A percentile compares a stretch with the other conserved stretches of the same genome.
These are phyloP conservation scores for Marasmius tenuissimus DNA, from an alignment of 1,284 basidiomycete species.

Conservation along the genomic window DNA sequence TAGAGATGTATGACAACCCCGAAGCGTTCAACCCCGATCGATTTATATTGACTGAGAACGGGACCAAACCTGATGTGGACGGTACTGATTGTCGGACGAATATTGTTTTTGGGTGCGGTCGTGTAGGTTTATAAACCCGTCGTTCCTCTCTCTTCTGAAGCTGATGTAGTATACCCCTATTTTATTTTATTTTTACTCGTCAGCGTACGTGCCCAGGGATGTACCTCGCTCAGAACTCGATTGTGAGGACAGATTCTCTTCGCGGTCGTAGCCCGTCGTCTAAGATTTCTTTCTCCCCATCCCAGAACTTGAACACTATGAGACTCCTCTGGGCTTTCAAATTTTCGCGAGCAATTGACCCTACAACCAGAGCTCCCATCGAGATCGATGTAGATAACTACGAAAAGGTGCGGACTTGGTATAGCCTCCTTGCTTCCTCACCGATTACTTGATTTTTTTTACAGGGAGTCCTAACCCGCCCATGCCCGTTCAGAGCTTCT, in stretches of 20 bases:
- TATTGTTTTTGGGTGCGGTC: slow-evolving; percentile 15
- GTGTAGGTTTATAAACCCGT: slow-evolving; percentile 5
- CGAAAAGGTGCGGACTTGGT: not conserved
- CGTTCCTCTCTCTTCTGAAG: not conserved
- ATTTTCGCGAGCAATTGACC: slow-evolving; percentile 13
- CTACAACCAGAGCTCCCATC: not conserved
- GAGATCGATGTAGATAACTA: slow-evolving; percentile 4
- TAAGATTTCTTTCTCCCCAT: not conserved
- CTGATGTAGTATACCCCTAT: not conserved
- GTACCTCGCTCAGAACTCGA: slow-evolving; percentile 25
- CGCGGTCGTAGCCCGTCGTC: slow-evolving; percentile 6
- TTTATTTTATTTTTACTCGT: too few relatives aligned
- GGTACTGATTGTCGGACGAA: slow-evolving; percentile 1
- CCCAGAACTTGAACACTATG: slow-evolving; percentile 16
- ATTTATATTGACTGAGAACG: not conserved
- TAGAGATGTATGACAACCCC: slow-evolving; percentile 19
- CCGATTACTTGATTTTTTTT: not conserved
- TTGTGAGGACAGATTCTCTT: slow-evolving; percentile 18
- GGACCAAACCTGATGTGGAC: slow-evolving; percentile 6
- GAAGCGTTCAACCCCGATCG: slow-evolving; percentile 11
- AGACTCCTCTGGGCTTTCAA: slow-evolving; percentile 30
- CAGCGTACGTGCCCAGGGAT: slow-evolving; percentile 29
- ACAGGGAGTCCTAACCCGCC: slow-evolving; percentile 9
- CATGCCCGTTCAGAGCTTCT: slow-evolving; percentile 7
- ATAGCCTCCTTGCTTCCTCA: too few relatives aligned